Conservation (phyloP, 257 asterid species). For the Marsdenia floribunda region DNA sequence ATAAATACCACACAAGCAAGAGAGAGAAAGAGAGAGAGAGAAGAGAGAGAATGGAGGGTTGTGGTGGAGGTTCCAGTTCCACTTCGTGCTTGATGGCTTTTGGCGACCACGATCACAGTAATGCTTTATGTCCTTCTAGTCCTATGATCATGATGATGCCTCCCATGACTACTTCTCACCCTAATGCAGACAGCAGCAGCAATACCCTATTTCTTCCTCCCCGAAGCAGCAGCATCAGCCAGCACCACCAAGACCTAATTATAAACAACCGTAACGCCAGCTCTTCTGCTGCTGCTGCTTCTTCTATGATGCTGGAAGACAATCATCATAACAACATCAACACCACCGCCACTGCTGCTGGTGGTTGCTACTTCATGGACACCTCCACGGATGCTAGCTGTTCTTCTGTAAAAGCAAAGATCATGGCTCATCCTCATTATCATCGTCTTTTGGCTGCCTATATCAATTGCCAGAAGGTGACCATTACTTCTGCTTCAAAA, state of each 20-base stretch:
- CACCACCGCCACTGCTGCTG: conserved; percentile 23
- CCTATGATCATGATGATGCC: conserved; percentile 60
- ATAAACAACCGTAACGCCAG: conserved; percentile 8
- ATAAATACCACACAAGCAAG: neutral
- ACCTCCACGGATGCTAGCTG: conserved; percentile 14
- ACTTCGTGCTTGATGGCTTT: conserved; percentile 41
- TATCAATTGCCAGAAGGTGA: conserved; percentile 80
- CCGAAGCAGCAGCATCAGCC: conserved; percentile 11
- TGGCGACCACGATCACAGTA: conserved; percentile 39
- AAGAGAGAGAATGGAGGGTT: conserved; percentile 30
- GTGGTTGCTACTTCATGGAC: conserved; percentile 62
- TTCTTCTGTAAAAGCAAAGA: conserved; percentile 57
- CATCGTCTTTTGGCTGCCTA: conserved; percentile 78
- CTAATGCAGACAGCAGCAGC: conserved; percentile 25
- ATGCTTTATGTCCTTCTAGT: conserved; percentile 39
- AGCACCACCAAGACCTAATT: neutral
- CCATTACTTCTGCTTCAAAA: no score
- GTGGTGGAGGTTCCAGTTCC: conserved; percentile 35
- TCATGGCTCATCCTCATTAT: conserved; percentile 91
- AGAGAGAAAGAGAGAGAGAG: conserved; percentile 6
- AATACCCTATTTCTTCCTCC: conserved; percentile 35
- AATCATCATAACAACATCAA: conserved; percentile 18
- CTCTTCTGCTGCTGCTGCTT: conserved; percentile 5
- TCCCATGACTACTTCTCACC: conserved; percentile 29
- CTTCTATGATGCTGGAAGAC: conserved; percentile 37